phyloP scores from a whole-genome alignment of 768 basidiomycete genomes.

The Phaeolepiota aurea region DNA sequence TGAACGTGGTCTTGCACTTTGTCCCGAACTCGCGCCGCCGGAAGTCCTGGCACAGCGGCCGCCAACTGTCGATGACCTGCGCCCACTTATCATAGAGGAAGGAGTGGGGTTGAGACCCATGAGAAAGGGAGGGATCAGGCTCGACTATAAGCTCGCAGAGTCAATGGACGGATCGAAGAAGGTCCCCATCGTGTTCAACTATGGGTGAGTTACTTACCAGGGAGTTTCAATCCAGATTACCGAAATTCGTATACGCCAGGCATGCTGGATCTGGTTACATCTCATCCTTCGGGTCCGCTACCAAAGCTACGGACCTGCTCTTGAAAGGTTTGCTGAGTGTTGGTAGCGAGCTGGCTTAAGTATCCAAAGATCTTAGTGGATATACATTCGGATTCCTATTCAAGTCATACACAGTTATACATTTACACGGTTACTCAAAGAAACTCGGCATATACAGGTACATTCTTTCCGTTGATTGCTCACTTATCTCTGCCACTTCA shows the following conservation, averaged over 20 bases:
- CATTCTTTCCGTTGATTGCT: no score
- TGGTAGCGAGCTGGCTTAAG: no score
- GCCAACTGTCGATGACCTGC: slow-evolving; percentile 38
- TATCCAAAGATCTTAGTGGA: no score
- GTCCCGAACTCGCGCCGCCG: slow-evolving; percentile 41
- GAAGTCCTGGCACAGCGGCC: slow-evolving; percentile 24
- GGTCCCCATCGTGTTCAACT: slow-evolving; percentile 21
- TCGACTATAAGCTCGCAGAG: slow-evolving; percentile 28
- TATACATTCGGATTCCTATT: no score
- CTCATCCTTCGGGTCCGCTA: slow-evolving; percentile 60
- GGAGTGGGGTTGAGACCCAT: slow-evolving; percentile 46
- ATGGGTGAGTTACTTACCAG: slow-evolving; percentile 38
- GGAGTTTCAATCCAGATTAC: no score
- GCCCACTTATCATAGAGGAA: slow-evolving; percentile 36
- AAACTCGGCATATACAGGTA: no score
- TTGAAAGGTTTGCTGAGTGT: background rate
- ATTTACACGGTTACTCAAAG: no score
- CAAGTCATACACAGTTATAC: no score
- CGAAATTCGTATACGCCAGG: slow-evolving; percentile 28
- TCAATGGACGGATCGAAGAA: slow-evolving; percentile 6
- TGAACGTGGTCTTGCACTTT: slow-evolving; percentile 30
- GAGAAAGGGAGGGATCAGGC: slow-evolving; percentile 47
- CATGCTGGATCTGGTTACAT: slow-evolving; percentile 63
- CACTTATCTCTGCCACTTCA: no score
- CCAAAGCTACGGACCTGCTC: slow-evolving; percentile 24